These are phyloP conservation scores for Entomortierella lignicola DNA, from an alignment of 192 early-diverging fungal species.

Conservation along the genomic window DNA sequence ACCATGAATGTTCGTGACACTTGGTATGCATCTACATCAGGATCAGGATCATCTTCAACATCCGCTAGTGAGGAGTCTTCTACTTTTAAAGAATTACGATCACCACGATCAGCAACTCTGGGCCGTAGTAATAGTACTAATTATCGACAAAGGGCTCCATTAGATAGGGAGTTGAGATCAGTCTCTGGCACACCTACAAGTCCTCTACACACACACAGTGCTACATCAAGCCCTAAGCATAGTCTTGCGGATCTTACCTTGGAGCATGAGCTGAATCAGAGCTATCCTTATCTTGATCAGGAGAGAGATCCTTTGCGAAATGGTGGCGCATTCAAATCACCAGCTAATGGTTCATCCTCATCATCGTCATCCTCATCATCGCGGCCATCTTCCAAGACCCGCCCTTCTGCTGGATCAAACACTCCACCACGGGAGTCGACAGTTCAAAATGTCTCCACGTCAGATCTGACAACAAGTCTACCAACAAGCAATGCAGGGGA, in stretches of 20 bases:
- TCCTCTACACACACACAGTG: constrained; percentile 8
- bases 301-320: constrained; percentile 14
- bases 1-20: constrained; percentile 50
- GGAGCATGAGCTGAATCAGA: constrained; percentile 32
- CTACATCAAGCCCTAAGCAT: constrained; percentile 34
- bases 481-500: constrained; percentile 2
- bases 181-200: constrained; percentile 8
- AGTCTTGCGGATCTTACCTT: constrained; percentile 35
- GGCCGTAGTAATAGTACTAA: constrained; percentile 40
- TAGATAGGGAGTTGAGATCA: constrained; percentile 33
- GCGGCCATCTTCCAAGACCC: not conserved
- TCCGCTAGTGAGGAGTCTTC: constrained; percentile 8
- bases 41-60: not conserved
- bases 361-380: constrained; percentile 8
- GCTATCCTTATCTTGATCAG: constrained; percentile 10
- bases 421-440: not conserved
- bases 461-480: constrained; percentile 13
- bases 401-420: not conserved
- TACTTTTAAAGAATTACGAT: constrained; percentile 25
- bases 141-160: constrained; percentile 12
- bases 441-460: constrained; percentile 2
- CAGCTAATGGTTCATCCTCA: constrained; percentile 17
- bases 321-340: not conserved
- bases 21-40: constrained; percentile 35
- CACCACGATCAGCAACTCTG: constrained; percentile 38